Conservation (phyloP, 176 grass and related monocot genomes). For the Thalia dealbata region DNA sequence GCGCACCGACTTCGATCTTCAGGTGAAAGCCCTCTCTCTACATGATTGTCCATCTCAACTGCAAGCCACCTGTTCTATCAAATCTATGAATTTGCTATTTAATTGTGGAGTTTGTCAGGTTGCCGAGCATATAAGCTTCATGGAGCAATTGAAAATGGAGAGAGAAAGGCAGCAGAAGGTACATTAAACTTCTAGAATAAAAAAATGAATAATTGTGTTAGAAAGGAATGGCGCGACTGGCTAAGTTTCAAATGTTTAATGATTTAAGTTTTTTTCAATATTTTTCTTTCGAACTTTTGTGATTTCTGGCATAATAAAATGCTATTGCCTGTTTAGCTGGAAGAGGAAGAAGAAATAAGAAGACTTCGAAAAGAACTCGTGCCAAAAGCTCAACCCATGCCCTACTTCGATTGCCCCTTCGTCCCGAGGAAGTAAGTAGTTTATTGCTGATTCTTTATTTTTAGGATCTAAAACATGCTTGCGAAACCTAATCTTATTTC, state of each 20-base stretch:
- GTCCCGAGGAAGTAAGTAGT: neutral
- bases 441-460: neutral
- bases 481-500: neutral
- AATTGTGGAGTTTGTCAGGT: neutral
- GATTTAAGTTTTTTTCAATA: no score
- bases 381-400: constrained; percentile 21
- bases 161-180: constrained; percentile 12
- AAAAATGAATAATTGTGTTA: no score
- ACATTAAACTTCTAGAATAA: no score
- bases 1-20: constrained; percentile 13
- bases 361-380: constrained; percentile 12
- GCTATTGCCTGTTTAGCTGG: neutral
- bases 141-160: constrained; percentile 11
- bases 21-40: neutral
- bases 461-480: no score
- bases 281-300: no score
- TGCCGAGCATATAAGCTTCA: constrained; percentile 8
- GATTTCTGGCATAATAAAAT: neutral
- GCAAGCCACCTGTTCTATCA: neutral
- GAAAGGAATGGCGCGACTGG: no score
- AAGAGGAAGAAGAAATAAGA: constrained; percentile 17
- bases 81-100: neutral
- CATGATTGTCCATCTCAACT: neutral
- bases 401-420: constrained; percentile 9
- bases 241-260: no score